A percentile compares a stretch with the other conserved stretches of the same genome.
Conservation (phyloP, 495 filamentous ascomycete genomes). For the Aspergillus nidulans region DNA sequence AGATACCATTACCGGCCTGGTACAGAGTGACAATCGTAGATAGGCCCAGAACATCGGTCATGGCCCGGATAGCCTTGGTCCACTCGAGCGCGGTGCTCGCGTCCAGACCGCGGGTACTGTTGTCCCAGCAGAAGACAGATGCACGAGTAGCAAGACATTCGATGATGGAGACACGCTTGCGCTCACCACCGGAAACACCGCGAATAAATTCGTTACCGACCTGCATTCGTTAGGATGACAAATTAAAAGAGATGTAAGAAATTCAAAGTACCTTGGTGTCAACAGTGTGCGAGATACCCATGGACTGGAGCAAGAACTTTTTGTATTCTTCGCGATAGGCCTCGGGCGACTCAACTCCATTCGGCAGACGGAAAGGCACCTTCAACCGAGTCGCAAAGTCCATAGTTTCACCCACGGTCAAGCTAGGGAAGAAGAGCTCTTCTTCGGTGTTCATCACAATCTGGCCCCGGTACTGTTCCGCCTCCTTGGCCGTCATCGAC, state of each 20-base stretch:
- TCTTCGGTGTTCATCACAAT: constrained; percentile 61
- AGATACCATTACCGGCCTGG: constrained; percentile 61
- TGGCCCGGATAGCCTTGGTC: constrained; percentile 41
- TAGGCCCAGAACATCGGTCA: constrained; percentile 43
- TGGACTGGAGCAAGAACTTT: constrained; percentile 63
- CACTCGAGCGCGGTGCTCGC: constrained; percentile 54
- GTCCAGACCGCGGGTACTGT: constrained; percentile 57
- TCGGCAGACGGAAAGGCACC: constrained; percentile 30
- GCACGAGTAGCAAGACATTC: constrained; percentile 60
- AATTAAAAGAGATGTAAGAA: too few relatives aligned
- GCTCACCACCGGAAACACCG: constrained; percentile 69
- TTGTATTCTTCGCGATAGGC: constrained; percentile 49
- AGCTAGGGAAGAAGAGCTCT: constrained; percentile 57
- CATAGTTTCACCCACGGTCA: constrained; percentile 63
- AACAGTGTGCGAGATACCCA: constrained; percentile 75
- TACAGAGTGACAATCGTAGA: constrained; percentile 50
- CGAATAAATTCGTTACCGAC: constrained; percentile 75
- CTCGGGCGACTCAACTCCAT: constrained; percentile 40
- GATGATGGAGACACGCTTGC: constrained; percentile 66
- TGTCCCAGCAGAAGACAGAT: constrained; percentile 60
- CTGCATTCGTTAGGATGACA: constrained; percentile 20
- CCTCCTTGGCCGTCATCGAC: constrained; percentile 47
- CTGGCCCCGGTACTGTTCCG: constrained; percentile 56
- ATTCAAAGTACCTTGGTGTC: constrained; percentile 51
- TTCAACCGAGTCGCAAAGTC: constrained; percentile 54